Evolutionary conservation across 257 asterid species (phyloP).

Genomic region (Fraxinus anomala): DNA sequence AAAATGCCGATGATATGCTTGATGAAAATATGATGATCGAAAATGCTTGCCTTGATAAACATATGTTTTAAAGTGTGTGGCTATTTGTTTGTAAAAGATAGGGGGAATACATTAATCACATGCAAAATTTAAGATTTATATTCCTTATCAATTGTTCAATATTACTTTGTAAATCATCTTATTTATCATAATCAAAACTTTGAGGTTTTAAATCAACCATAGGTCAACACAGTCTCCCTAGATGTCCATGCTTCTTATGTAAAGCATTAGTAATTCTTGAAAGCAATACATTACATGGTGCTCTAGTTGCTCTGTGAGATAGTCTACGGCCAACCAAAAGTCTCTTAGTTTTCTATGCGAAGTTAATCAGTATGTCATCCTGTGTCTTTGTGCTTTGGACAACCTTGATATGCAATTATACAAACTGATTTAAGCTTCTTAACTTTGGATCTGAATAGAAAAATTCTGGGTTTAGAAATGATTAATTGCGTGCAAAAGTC

Average conservation of each 20-base stretch:
- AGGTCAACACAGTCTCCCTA: not conserved
- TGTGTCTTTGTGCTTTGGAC: not conserved
- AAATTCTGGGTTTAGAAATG: not conserved
- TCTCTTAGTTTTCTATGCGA: not conserved
- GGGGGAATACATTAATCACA: too few relatives aligned
- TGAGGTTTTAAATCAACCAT: too few relatives aligned
- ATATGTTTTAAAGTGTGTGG: too few relatives aligned
- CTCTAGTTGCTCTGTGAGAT: not conserved
- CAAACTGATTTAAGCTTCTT: not conserved
- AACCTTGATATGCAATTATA: not conserved
- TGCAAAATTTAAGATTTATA: too few relatives aligned
- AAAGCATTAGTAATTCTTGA: constrained; percentile 17
- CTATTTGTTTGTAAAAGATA: too few relatives aligned
- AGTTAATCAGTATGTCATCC: not conserved
- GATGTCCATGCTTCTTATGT: constrained; percentile 15
- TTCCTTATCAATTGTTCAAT: too few relatives aligned
- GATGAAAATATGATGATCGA: too few relatives aligned
- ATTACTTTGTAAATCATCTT: too few relatives aligned
- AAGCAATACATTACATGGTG: not conserved
- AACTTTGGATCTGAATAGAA: not conserved
- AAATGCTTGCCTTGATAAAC: too few relatives aligned
- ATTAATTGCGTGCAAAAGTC: not conserved
- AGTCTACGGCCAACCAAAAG: not conserved
- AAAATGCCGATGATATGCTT: too few relatives aligned
- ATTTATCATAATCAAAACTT: not conserved